Conservation (phyloP, 2,329 filamentous ascomycete genomes). For the Aspergillus tamarii region DNA sequence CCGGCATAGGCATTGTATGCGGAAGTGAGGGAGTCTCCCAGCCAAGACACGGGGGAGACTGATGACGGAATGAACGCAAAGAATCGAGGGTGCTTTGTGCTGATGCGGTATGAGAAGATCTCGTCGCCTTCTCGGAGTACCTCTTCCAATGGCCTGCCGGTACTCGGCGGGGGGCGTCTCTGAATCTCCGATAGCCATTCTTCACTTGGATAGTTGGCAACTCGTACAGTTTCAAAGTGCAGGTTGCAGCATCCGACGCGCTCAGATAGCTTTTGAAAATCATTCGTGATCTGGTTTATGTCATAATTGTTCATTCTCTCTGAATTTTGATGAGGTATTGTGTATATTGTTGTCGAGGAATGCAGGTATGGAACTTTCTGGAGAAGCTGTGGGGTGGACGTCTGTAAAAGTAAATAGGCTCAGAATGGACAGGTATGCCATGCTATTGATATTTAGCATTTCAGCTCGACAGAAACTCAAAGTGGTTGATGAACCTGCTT, state of each 20-base stretch:
- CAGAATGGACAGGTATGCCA: not conserved
- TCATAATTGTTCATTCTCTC: not conserved
- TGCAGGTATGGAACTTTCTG: not conserved
- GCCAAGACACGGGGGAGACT: slow-evolving; percentile 10
- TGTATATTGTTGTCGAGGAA: not conserved
- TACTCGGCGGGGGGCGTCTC: not conserved
- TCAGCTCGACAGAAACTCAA: too few relatives aligned
- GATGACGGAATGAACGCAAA: slow-evolving; percentile 18
- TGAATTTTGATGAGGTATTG: not conserved
- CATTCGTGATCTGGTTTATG: not conserved
- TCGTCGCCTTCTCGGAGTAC: not conserved
- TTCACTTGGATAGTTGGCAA: not conserved
- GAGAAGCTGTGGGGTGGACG: not conserved
- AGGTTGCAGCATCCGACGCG: too few relatives aligned
- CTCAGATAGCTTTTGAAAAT: not conserved
- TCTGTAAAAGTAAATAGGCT: not conserved
- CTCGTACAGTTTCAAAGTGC: not conserved
- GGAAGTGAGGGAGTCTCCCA: slow-evolving; percentile 10
- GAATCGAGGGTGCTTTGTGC: slow-evolving; percentile 11
- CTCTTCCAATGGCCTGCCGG: not conserved
- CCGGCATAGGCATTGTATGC: slow-evolving; percentile 6
- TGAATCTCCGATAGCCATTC: not conserved
- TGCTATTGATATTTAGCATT: too few relatives aligned
- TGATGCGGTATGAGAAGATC: slow-evolving; percentile 6
- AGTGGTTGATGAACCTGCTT: too few relatives aligned